A percentile compares a stretch with the other conserved stretches of the same genome.
Conservation (phyloP, 805 yeast species). For the Candida dajiaensis region DNA sequence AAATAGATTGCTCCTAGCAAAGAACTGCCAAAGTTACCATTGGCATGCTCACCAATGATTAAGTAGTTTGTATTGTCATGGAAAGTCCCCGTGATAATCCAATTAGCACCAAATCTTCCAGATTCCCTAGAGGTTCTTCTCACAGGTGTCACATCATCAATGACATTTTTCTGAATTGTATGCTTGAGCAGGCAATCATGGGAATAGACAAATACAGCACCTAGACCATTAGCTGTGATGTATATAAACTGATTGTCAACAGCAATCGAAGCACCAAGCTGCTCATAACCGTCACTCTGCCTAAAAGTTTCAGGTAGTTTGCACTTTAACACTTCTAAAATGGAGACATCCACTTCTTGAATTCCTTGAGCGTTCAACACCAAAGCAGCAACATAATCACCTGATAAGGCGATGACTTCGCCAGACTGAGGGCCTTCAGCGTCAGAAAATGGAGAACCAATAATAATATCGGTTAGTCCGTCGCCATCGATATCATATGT, state of each 20-base stretch:
- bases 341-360: conserved; percentile 8
- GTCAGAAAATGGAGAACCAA: conserved; percentile 41
- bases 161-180: conserved; percentile 7
- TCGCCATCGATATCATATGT: conserved; percentile 32
- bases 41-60: conserved; percentile 10
- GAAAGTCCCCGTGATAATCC: conserved; percentile 19
- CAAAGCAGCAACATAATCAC: conserved; percentile 14
- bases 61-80: conserved; percentile 14
- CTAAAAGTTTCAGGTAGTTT: conserved; percentile 15
- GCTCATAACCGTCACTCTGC: conserved; percentile 30
- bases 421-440: conserved; percentile 31
- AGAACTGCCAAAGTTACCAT: conserved; percentile 15
- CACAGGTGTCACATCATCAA: conserved; percentile 21
- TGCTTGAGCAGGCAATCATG: conserved; percentile 10
- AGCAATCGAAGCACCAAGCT: conserved; percentile 34
- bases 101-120: conserved; percentile 16
- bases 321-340: neutral
- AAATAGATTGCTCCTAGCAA: conserved; percentile 38
- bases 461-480: conserved; percentile 35
- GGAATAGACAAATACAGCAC: conserved; percentile 30
- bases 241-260: conserved; percentile 23
- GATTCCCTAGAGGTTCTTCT: conserved; percentile 11
- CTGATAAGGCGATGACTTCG: conserved; percentile 28
- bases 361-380: conserved; percentile 3
- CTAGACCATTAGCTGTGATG: conserved; percentile 34